These are phyloP conservation scores for Aspergillus pseudoviridinutans DNA, from an alignment of 2,329 filamentous ascomycete genomes.

Conservation along the genomic window DNA sequence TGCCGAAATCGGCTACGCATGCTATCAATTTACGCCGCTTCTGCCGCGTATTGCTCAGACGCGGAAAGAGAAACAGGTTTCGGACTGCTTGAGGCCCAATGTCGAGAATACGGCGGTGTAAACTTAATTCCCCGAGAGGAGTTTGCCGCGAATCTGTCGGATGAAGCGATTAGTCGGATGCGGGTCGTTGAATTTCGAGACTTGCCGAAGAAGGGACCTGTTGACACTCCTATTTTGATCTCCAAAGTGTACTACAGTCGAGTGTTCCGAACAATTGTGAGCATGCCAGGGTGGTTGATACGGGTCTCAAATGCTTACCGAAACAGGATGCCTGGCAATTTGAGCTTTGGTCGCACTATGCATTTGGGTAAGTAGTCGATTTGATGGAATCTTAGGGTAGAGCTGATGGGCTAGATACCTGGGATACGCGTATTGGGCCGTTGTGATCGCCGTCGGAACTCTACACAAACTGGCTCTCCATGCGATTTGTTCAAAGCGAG, in stretches of 20 bases:
- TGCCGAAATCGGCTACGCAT: conserved; percentile 33
- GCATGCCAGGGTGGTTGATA: conserved; percentile 1
- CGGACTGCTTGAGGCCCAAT: conserved; percentile 16
- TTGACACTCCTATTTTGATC: conserved; percentile 28
- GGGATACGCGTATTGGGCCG: conserved; percentile 40
- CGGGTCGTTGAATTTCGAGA: conserved; percentile 29
- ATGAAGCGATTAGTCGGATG: conserved; percentile 31
- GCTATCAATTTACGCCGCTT: conserved; percentile 34
- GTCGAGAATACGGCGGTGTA: conserved; percentile 22
- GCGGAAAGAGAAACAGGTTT: conserved; percentile 21
- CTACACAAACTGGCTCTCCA: conserved; percentile 25
- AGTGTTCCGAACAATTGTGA: conserved; percentile 32
- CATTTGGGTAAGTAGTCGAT: conserved; percentile 31
- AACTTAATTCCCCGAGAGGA: conserved; percentile 24
- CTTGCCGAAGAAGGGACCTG: conserved; percentile 15
- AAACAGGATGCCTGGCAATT: conserved; percentile 29
- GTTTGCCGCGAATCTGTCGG: conserved; percentile 30
- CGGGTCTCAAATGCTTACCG: neutral
- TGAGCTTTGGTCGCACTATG: conserved; percentile 32
- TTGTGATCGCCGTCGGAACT: conserved; percentile 33
- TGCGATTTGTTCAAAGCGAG: conserved; percentile 12
- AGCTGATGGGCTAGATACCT: conserved; percentile 19
- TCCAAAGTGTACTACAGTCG: conserved; percentile 26
- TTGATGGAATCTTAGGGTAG: neutral
- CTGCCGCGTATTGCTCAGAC: conserved; percentile 29